A percentile compares a stretch with the other conserved stretches of the same genome.
Evolutionary conservation across 148 eudicot species (phyloP).

Genomic region (Silene conica): DNA sequence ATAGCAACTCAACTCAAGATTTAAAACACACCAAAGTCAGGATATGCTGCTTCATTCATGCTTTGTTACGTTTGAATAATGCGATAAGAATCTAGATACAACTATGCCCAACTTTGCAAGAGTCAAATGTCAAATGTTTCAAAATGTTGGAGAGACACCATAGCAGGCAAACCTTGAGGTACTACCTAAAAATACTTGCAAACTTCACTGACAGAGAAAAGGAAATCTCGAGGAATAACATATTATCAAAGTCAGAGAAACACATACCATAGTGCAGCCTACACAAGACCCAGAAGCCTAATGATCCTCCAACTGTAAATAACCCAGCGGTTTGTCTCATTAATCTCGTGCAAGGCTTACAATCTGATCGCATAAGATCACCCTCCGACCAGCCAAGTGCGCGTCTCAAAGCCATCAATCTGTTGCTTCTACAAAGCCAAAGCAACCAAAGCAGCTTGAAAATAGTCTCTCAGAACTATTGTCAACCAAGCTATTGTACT

Average conservation of each 20-base stretch:
- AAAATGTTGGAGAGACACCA: neutral
- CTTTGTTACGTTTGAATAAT: neutral
- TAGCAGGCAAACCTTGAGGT: neutral
- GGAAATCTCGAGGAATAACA: neutral
- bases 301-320: slow-evolving; percentile 77
- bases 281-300: slow-evolving; percentile 91
- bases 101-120: neutral
- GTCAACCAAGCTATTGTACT: neutral
- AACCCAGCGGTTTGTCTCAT: slow-evolving; percentile 92
- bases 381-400: slow-evolving; percentile 87
- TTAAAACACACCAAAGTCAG: neutral
- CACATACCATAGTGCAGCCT: slow-evolving; percentile 83
- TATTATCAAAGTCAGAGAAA: neutral
- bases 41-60: neutral
- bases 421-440: slow-evolving; percentile 1
- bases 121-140: neutral
- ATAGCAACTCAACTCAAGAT: neutral
- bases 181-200: neutral
- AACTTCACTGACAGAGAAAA: neutral
- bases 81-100: neutral
- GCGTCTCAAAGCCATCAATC: slow-evolving; percentile 71
- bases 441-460: neutral
- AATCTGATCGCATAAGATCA: slow-evolving; percentile 88
- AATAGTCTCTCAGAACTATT: neutral
- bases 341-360: slow-evolving; percentile 80